Conservation (phyloP, 495 filamentous ascomycete genomes). For the Aspergillus diversus region DNA sequence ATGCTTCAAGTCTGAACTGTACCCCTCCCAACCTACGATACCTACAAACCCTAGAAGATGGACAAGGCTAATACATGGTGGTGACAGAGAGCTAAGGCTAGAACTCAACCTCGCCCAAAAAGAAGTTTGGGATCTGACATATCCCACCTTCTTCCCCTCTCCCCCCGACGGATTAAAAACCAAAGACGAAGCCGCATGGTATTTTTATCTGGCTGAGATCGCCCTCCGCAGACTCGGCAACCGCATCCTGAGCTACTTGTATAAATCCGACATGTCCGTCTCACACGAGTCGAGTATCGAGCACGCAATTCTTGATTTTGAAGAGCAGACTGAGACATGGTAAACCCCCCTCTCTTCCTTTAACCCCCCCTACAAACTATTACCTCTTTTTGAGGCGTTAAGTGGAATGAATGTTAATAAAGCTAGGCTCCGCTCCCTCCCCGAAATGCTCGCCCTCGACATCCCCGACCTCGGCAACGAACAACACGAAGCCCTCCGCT, state of each 20-base stretch:
- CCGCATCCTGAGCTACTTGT: not conserved
- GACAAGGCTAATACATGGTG: too few relatives aligned
- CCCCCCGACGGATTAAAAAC: conserved; percentile 28
- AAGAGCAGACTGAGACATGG: conserved; percentile 24
- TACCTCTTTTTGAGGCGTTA: too few relatives aligned
- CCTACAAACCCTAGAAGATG: too few relatives aligned
- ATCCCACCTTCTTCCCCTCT: conserved; percentile 36
- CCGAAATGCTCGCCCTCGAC: conserved; percentile 16
- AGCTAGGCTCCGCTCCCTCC: conserved; percentile 10
- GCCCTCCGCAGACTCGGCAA: conserved; percentile 35
- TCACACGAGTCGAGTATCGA: conserved; percentile 21
- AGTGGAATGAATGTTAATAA: too few relatives aligned
- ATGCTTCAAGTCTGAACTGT: conserved; percentile 41
- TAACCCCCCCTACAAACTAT: too few relatives aligned
- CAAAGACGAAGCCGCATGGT: conserved; percentile 37
- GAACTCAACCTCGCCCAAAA: conserved; percentile 16
- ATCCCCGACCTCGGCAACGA: conserved; percentile 21
- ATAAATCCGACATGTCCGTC: conserved; percentile 16
- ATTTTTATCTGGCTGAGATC: conserved; percentile 49
- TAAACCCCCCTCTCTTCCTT: conserved; percentile 9
- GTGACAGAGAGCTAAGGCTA: conserved; percentile 4
- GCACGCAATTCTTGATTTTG: conserved; percentile 21
- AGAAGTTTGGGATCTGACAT: conserved; percentile 10
- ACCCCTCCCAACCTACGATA: not conserved
- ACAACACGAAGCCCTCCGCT: conserved; percentile 31